Percentiles rank a stretch among this genome's conserved stretches.
These are phyloP conservation scores for Plasmodium gonderi DNA, from an alignment of 169 alveolate species.

Conservation along the genomic window DNA sequence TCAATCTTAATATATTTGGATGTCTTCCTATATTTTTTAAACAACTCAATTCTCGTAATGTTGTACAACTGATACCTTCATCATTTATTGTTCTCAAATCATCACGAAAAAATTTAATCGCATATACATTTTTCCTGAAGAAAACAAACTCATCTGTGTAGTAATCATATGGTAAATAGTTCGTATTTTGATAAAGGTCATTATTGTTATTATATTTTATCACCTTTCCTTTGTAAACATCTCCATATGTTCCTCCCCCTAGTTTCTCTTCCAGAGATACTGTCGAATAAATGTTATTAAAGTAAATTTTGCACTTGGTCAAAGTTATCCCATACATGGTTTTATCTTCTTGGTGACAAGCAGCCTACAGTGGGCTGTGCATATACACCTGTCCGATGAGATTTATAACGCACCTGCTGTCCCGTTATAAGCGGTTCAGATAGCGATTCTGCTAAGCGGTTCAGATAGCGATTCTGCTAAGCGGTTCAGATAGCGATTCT, in stretches of 20 bases:
- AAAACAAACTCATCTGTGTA: conserved; percentile 65
- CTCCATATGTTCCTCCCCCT: conserved; percentile 95
- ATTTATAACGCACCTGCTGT: no score
- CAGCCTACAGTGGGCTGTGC: no score
- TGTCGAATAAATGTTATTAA: conserved; percentile 50
- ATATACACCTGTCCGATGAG: no score
- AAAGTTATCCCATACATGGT: conserved; percentile 62
- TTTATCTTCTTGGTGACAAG: no score
- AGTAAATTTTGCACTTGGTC: conserved; percentile 63
- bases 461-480: no score
- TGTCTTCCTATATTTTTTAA: conserved; percentile 85
- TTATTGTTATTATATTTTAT: conserved; percentile 17
- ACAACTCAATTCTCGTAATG: conserved; percentile 89
- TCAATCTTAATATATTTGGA: conserved; percentile 82
- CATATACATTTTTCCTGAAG: conserved; percentile 76
- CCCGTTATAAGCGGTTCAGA: no score
- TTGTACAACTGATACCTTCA: conserved; percentile 90
- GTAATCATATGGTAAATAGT: conserved; percentile 59
- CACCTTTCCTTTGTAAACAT: conserved; percentile 87
- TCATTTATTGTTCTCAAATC: conserved; percentile 89
- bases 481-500: no score
- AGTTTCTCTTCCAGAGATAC: conserved; percentile 82
- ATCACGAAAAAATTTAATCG: conserved; percentile 89
- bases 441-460: no score
- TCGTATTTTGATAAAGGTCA: conserved; percentile 42